phyloP scores from a whole-genome alignment of 805 yeast genomes.

The Cyberlindnera mycetangii region DNA sequence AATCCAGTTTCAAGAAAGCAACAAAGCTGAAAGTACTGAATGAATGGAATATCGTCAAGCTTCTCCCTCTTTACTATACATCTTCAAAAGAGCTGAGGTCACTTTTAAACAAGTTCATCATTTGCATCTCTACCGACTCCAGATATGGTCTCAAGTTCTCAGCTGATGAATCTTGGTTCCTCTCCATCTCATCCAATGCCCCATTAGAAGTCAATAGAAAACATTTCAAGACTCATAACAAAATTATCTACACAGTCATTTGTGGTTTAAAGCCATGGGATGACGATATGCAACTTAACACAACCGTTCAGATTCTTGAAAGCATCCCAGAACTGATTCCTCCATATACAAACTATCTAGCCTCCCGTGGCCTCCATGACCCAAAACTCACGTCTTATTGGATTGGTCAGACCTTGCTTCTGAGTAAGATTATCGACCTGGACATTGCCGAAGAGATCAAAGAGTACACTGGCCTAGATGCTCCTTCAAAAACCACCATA shows the following conservation, averaged over 20 bases:
- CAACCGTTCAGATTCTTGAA: conserved; percentile 48
- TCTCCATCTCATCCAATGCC: conserved; percentile 25
- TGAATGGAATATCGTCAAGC: conserved; percentile 64
- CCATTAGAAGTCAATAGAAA: conserved; percentile 45
- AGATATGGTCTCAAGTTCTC: conserved; percentile 43
- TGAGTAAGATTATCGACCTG: conserved; percentile 55
- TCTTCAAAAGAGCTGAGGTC: conserved; percentile 34
- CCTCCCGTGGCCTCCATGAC: conserved; percentile 68
- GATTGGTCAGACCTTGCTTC: conserved; percentile 67
- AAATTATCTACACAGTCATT: conserved; percentile 58
- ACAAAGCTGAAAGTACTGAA: conserved; percentile 75
- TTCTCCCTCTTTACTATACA: conserved; percentile 51
- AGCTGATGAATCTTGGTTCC: conserved; percentile 53
- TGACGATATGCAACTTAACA: conserved; percentile 56
- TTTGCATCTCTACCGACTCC: conserved; percentile 46
- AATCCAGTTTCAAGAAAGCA: conserved; percentile 57
- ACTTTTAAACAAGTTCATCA: conserved; percentile 44
- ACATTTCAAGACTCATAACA: conserved; percentile 62
- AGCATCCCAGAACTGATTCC: conserved; percentile 68
- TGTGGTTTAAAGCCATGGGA: conserved; percentile 80
- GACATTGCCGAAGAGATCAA: conserved; percentile 46
- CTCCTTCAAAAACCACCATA: conserved; percentile 38
- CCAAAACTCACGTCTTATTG: conserved; percentile 81
- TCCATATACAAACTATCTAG: conserved; percentile 59
- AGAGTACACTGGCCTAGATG: conserved; percentile 22